These are phyloP conservation scores for Didymella lethalis DNA, from an alignment of 2,329 filamentous ascomycete genomes.

Conservation along the genomic window DNA sequence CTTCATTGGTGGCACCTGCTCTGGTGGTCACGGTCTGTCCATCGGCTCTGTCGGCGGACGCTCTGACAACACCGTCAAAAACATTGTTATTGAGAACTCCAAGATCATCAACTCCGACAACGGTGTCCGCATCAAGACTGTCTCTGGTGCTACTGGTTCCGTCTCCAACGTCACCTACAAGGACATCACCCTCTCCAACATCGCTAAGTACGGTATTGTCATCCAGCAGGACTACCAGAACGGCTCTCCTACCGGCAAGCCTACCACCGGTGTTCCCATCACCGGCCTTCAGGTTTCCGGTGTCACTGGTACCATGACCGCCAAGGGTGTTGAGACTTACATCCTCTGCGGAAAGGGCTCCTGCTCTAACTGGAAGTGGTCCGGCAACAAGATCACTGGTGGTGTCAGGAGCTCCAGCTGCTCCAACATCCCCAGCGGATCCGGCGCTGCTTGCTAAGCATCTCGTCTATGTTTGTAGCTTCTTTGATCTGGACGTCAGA, in stretches of 20 bases:
- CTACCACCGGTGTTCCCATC: constrained; percentile 59
- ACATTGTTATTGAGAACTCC: constrained; percentile 60
- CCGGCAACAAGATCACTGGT: constrained; percentile 50
- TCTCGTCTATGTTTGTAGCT: background rate
- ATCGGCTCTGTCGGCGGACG: constrained; percentile 68
- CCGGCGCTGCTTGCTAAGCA: constrained; percentile 47
- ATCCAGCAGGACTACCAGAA: constrained; percentile 63
- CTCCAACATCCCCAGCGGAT: constrained; percentile 42
- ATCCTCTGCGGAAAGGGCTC: constrained; percentile 64
- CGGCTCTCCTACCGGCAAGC: constrained; percentile 52
- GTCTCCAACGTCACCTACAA: constrained; percentile 59
- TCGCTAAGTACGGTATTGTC: constrained; percentile 60
- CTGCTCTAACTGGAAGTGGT: constrained; percentile 65
- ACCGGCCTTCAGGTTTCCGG: constrained; percentile 53
- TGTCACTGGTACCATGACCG: constrained; percentile 52
- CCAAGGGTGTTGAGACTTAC: constrained; percentile 55
- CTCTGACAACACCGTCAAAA: constrained; percentile 62
- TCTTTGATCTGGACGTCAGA: constrained; percentile 5
- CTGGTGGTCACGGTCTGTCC: constrained; percentile 65
- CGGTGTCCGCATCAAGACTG: constrained; percentile 67
- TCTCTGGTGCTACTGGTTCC: constrained; percentile 60
- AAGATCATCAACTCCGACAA: constrained; percentile 62
- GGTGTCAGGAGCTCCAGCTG: constrained; percentile 50
- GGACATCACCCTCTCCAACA: constrained; percentile 56
- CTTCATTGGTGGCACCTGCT: constrained; percentile 55